Evolutionary conservation across 164 flowering plant genomes (phyloP).

Genomic region (Kingdonia uniflora): DNA sequence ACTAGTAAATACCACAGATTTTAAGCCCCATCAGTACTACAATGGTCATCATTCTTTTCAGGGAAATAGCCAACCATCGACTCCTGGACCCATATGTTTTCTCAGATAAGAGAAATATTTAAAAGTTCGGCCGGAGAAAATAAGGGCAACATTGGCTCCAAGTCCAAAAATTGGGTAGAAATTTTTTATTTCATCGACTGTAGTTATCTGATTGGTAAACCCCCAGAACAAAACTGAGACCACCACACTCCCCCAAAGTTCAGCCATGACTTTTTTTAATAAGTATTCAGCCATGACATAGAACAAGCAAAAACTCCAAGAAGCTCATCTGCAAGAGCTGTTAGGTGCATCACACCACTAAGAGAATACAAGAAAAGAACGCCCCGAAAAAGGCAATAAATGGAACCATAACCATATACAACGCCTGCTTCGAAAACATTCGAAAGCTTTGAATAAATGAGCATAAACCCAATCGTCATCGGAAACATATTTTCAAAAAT

Average conservation of each 20-base stretch:
- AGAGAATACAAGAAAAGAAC: too few species aligned
- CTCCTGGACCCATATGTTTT: slow-evolving; percentile 88
- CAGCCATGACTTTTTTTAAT: too few species aligned
- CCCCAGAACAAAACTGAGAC: slow-evolving; percentile 97
- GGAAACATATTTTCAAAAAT: slow-evolving; percentile 92
- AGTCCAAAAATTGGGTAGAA: slow-evolving; percentile 94
- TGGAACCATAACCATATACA: slow-evolving; percentile 75
- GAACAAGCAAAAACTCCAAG: too few species aligned
- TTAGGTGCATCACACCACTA: slow-evolving; percentile 65
- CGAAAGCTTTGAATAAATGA: too few species aligned
- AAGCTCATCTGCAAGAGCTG: slow-evolving; percentile 82
- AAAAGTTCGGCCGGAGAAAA: too few species aligned
- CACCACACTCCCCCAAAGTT: slow-evolving; percentile 99
- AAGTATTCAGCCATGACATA: slow-evolving; percentile 99
- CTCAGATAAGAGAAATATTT: too few species aligned
- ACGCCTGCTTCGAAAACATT: slow-evolving; percentile 86
- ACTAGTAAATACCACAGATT: slow-evolving; percentile 79
- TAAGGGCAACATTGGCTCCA: slow-evolving; percentile 97
- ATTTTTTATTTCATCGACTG: slow-evolving; percentile 81
- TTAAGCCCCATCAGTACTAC: slow-evolving; percentile 74
- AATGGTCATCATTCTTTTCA: slow-evolving; percentile 92
- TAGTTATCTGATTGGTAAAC: slow-evolving; percentile 96
- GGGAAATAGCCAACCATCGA: slow-evolving; percentile 95
- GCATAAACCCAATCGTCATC: slow-evolving; percentile 92
- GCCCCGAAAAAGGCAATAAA: too few species aligned